These are phyloP conservation scores for Maudiozyma saulgeensis DNA, from an alignment of 805 yeast genomes.

Conservation along the genomic window DNA sequence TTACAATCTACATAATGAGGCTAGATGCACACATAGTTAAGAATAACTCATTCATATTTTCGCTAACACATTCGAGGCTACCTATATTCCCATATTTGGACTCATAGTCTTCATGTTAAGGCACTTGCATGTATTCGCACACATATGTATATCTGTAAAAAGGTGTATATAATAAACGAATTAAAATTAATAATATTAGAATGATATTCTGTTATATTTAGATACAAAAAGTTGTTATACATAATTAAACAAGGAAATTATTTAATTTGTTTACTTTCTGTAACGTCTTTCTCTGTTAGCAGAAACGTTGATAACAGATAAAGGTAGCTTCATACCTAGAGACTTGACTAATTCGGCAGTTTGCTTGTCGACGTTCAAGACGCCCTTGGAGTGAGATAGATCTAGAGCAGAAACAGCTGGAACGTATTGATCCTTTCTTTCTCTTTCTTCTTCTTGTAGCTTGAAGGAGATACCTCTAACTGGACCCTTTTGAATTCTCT, in stretches of 20 bases:
- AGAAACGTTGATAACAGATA: slow-evolving; percentile 78
- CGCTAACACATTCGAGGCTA: too few relatives aligned
- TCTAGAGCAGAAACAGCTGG: slow-evolving; percentile 99
- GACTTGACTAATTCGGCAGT: slow-evolving; percentile 91
- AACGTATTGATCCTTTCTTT: slow-evolving; percentile 99
- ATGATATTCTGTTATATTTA: neutral
- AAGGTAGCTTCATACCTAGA: slow-evolving; percentile 84
- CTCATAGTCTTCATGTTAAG: neutral
- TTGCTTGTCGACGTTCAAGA: slow-evolving; percentile 93
- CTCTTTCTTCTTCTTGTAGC: slow-evolving; percentile 99
- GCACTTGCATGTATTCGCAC: neutral
- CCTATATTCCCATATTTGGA: too few relatives aligned
- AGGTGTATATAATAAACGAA: neutral
- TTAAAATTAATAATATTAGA: neutral
- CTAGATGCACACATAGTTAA: slow-evolving; percentile 23
- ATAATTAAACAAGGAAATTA: slow-evolving; percentile 1
- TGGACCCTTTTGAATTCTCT: slow-evolving; percentile 99
- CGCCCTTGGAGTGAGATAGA: slow-evolving; percentile 91
- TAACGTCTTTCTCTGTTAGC: slow-evolving; percentile 87
- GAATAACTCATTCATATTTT: too few relatives aligned
- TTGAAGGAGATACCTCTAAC: slow-evolving; percentile 99
- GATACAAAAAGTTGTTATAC: slow-evolving; percentile 1
- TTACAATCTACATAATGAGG: slow-evolving; percentile 26
- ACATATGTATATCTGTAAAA: neutral
- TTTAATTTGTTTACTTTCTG: slow-evolving; percentile 56